Evolutionary conservation across 495 filamentous ascomycete genomes (phyloP), one percentile per base, ranked within the genome.

Genomic region (Penicillium cinerascens): DNA sequence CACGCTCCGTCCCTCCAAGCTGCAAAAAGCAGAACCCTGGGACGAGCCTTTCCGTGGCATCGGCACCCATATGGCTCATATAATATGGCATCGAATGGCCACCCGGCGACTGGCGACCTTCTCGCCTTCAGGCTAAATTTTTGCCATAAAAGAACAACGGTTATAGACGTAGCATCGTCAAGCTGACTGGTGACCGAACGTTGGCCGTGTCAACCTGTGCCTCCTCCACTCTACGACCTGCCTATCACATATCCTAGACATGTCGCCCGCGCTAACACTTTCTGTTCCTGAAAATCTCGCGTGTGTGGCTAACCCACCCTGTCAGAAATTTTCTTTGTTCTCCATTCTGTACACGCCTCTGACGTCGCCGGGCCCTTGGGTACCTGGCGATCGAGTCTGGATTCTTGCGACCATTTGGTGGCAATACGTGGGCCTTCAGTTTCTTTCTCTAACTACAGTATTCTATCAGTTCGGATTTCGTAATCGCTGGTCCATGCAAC

Each of bases 331-430:
- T 42, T 29, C 45, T n/a, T n/a, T 33, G 40, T 39, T 16, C 17
- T n/a, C 43, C 39, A 33, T 33, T 13, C 10, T 13, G 3, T 4
- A 25, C 3, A 26, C 49, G 57, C 60, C 60, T 61, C 57, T 68
- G 60, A 64, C 61, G 61, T 64, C 25, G 54, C 51, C 15, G 40
- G 41, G 13, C 22, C 39, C 40, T 60, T 45, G 47, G 52, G 49
- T 52, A 59, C 56, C 56, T 63, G 60, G 51, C 54, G 56, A 60
- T 55, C 60, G 15, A 60, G 54, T 55, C 61, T 60, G 52, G 60
- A 60, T 29, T 55, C 13, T 26, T 41, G 9, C 11, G 45, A 26
- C 6, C 6, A 20, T 15, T 20, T 7, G 29, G 53, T 60, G 58
- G 54, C 54, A 43, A 60, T 55, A 35, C 52, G 45, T 25, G 26